Conservation (phyloP, 1,284 basidiomycete genomes). For the Heliocybe sulcata region DNA sequence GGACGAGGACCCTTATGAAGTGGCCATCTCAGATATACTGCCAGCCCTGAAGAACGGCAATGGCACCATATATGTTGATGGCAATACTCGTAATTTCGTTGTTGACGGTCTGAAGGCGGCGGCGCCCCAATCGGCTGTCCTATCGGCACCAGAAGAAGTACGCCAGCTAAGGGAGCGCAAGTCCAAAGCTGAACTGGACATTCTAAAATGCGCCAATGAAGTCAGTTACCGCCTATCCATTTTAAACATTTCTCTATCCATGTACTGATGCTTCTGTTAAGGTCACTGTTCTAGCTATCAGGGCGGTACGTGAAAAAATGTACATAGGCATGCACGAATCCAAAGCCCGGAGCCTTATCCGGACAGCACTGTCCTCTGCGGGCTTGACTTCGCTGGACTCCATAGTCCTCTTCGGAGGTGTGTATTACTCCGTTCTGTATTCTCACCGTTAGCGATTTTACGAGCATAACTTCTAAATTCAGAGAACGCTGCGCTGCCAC, state of each 20-base stretch:
- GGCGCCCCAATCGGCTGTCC: conserved; percentile 29
- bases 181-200: conserved; percentile 59
- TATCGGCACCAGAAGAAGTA: conserved; percentile 47
- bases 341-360: conserved; percentile 49
- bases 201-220: conserved; percentile 77
- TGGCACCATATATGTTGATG: conserved; percentile 54
- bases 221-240: conserved; percentile 27
- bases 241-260: conserved; percentile 2
- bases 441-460: neutral
- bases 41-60: conserved; percentile 13
- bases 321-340: conserved; percentile 74
- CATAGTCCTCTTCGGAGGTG: conserved; percentile 75
- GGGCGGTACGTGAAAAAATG: conserved; percentile 55
- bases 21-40: conserved; percentile 40
- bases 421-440: conserved; percentile 13
- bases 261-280: conserved; percentile 19
- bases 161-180: conserved; percentile 66
- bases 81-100: conserved; percentile 49
- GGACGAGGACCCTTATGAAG: conserved; percentile 59
- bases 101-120: conserved; percentile 50
- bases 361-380: conserved; percentile 43
- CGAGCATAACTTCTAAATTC: conserved; percentile 3
- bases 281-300: conserved; percentile 72
- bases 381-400: conserved; percentile 55
- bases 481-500: conserved; percentile 84